These are phyloP conservation scores for Colletotrichum cuscutae DNA, from an alignment of 2,329 filamentous ascomycete species.

Conservation along the genomic window DNA sequence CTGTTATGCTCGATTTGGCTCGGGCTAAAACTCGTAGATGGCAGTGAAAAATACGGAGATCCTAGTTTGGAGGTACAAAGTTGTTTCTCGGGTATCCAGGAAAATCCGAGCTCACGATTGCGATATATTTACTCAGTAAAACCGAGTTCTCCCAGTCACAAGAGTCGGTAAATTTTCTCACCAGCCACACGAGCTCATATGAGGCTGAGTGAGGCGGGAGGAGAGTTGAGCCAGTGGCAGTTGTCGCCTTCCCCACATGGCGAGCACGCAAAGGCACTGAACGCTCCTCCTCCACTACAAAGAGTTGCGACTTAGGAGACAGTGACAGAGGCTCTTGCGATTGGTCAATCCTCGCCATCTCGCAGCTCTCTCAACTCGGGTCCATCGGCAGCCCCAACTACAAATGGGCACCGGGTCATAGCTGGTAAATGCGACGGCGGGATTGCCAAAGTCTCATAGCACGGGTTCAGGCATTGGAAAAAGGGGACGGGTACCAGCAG, in stretches of 20 bases:
- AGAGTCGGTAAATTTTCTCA: slow-evolving; percentile 22
- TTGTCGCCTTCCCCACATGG: slow-evolving; percentile 27
- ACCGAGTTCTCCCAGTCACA: slow-evolving; percentile 10
- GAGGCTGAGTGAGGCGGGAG: slow-evolving; percentile 15
- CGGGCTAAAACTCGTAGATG: neutral
- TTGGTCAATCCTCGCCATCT: neutral
- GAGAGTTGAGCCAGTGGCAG: slow-evolving; percentile 16
- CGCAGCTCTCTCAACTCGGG: neutral
- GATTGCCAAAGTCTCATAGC: neutral
- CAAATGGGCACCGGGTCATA: neutral
- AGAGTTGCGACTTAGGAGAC: neutral
- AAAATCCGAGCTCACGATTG: neutral
- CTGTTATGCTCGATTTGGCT: neutral
- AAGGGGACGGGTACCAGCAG: neutral
- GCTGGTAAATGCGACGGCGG: neutral
- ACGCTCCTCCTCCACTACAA: neutral
- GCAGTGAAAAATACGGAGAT: neutral
- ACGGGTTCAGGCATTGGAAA: neutral
- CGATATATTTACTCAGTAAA: neutral
- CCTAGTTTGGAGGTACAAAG: neutral
- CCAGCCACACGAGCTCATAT: slow-evolving; percentile 15
- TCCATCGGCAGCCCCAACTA: neutral
- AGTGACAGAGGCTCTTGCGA: neutral
- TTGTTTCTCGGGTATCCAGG: neutral
- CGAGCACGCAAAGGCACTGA: slow-evolving; percentile 29